These are phyloP conservation scores for Friedmanniomyces endolithicus DNA, from an alignment of 495 filamentous ascomycete species.

Conservation along the genomic window DNA sequence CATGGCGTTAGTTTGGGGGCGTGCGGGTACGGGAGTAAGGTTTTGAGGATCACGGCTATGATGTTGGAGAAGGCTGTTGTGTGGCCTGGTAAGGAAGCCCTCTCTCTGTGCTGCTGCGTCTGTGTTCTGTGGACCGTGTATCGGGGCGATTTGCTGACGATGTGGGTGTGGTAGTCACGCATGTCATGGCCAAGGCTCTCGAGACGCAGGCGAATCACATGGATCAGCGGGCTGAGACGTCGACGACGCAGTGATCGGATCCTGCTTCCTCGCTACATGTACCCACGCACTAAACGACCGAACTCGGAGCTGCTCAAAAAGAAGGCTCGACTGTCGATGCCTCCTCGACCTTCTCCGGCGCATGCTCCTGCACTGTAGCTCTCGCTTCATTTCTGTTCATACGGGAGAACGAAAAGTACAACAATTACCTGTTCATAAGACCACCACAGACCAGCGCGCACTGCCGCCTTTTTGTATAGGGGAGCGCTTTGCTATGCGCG, in stretches of 20 bases:
- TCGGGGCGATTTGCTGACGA: constrained; percentile 32
- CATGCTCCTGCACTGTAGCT: background rate
- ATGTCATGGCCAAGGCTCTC: constrained; percentile 75
- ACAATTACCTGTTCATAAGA: too few species aligned
- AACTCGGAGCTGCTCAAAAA: background rate
- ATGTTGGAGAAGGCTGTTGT: constrained; percentile 82
- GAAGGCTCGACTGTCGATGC: background rate
- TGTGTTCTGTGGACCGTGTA: constrained; percentile 1
- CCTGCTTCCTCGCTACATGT: background rate
- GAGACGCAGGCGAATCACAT: constrained; percentile 77
- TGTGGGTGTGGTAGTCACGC: constrained; percentile 52
- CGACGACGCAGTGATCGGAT: constrained; percentile 1
- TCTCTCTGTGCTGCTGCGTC: background rate
- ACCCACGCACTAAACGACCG: too few species aligned
- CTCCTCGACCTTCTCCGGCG: background rate
- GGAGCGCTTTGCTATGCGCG: too few species aligned
- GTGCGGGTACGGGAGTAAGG: constrained; percentile 70
- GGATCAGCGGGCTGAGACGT: constrained; percentile 36
- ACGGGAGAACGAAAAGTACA: too few species aligned
- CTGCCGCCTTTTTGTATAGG: too few species aligned
- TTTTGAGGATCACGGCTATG: constrained; percentile 74
- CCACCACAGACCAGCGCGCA: too few species aligned
- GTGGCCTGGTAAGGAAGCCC: constrained; percentile 73
- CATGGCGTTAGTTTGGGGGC: constrained; percentile 44
- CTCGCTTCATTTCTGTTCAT: too few species aligned